Conservation (phyloP, 768 basidiomycete species). For the Rhizopogon sp. region DNA sequence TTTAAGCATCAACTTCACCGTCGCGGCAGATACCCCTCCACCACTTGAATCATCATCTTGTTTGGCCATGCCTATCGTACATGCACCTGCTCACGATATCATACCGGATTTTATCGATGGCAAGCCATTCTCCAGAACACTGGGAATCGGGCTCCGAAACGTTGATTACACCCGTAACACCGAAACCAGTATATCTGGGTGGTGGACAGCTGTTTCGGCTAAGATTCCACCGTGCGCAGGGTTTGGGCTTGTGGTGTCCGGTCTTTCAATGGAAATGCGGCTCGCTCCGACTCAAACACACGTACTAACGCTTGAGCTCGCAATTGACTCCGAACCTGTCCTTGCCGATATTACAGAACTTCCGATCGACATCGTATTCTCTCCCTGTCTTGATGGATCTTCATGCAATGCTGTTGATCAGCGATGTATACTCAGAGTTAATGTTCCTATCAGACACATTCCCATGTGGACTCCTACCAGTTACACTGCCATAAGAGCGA, state of each 20-base stretch:
- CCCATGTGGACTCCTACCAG: slow-evolving; percentile 33
- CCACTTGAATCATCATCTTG: background rate
- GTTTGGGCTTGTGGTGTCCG: slow-evolving; percentile 12
- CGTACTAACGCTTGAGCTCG: slow-evolving; percentile 45
- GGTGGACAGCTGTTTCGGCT: slow-evolving; percentile 47
- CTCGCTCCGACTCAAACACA: slow-evolving; percentile 64
- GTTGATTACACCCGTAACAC: slow-evolving; percentile 14
- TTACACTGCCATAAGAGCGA: slow-evolving; percentile 41
- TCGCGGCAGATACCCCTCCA: slow-evolving; percentile 34
- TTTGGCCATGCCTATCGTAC: slow-evolving; percentile 25
- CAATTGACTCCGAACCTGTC: slow-evolving; percentile 30
- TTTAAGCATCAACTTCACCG: slow-evolving; percentile 48
- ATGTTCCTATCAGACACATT: slow-evolving; percentile 43
- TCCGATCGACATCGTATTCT: slow-evolving; percentile 33
- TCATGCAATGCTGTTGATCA: background rate
- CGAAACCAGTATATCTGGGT: slow-evolving; percentile 26
- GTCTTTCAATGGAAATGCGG: slow-evolving; percentile 17
- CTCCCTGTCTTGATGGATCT: background rate
- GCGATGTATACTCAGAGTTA: slow-evolving; percentile 25
- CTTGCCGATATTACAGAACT: slow-evolving; percentile 28
- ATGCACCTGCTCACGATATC: slow-evolving; percentile 49
- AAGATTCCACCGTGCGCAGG: background rate
- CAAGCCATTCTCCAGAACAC: slow-evolving; percentile 62
- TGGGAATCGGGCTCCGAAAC: slow-evolving; percentile 62
- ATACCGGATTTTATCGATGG: slow-evolving; percentile 71